A percentile compares a stretch with the other conserved stretches of the same genome.
These are phyloP conservation scores for Leptomonas seymouri DNA, from an alignment of 208 protist species.

Conservation along the genomic window DNA sequence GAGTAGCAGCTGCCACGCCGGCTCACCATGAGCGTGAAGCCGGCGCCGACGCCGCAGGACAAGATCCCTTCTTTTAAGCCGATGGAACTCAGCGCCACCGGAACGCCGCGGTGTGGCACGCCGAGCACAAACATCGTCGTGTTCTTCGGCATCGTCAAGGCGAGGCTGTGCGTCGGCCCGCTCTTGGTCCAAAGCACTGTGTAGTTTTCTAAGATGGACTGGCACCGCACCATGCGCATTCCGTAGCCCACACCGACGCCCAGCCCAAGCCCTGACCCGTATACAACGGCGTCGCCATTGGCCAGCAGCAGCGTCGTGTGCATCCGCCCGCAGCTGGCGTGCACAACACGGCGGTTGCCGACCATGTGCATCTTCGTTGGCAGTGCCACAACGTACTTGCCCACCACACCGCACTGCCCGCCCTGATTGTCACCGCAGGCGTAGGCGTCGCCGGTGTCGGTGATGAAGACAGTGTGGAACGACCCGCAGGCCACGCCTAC, in stretches of 20 bases:
- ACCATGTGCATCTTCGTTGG: slow-evolving; percentile 52
- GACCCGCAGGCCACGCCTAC: slow-evolving; percentile 75
- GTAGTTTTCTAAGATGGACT: slow-evolving; percentile 70
- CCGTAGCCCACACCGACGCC: slow-evolving; percentile 71
- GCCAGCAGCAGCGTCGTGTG: slow-evolving; percentile 71
- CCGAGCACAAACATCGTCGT: slow-evolving; percentile 70
- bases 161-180: slow-evolving; percentile 65
- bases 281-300: slow-evolving; percentile 70
- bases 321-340: slow-evolving; percentile 66
- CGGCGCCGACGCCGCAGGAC: slow-evolving; percentile 61
- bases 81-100: slow-evolving; percentile 34
- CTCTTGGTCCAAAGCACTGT: slow-evolving; percentile 53
- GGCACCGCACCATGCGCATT: slow-evolving; percentile 64
- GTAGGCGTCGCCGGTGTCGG: slow-evolving; percentile 53
- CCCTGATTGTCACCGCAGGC: slow-evolving; percentile 80
- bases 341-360: slow-evolving; percentile 46
- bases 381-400: slow-evolving; percentile 43
- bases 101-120: slow-evolving; percentile 63
- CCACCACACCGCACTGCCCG: slow-evolving; percentile 76
- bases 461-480: slow-evolving; percentile 83
- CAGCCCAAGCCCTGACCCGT: slow-evolving; percentile 67
- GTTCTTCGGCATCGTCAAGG: slow-evolving; percentile 63
- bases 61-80: slow-evolving; percentile 73
- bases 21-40: slow-evolving; percentile 79
- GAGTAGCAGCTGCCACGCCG: slow-evolving; percentile 67